Evolutionary conservation across 345 rosid species (phyloP), one percentile per base, ranked within the genome.

Genomic region (Punica granatum): DNA sequence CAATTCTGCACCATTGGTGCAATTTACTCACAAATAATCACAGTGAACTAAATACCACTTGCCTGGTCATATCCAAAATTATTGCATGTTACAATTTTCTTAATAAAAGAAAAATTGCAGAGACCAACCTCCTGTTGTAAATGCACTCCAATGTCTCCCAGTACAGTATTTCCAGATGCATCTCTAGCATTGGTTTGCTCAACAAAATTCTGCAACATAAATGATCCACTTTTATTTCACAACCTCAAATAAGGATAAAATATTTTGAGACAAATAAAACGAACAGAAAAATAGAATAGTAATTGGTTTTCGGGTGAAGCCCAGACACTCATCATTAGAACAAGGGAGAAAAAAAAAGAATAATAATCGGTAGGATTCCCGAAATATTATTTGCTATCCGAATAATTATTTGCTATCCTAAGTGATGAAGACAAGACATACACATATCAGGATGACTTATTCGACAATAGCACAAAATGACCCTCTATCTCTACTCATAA

Each of bases 71-170:
- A 23, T 51, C 53, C n/a, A 23, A 56, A 28, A 56, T 56, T 33
- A 9, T 56, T 28, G 33, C 19, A 26, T 10, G 15, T 3, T n/a
- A 30, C 61, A 56, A 56, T 30, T 56, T 30, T 13, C 34, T 64
- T 16, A 63, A 64, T 4, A 64, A 12, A 42, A 64, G 21, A 28
- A 41, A 62, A 69, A 21, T 51, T 62, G 68, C 42, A 65, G 67
- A 63, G 67, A 77, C 89, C 74, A 70, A 89, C 99, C 99, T 88
- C 97, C 78, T 92, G 99, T 76, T 95, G 99, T 69, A 92, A 77
- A 80, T 81, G 84, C 8, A 95, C 98, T 71, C 97, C 97, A 34
- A 92, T 68, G 77, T 95, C 98, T 66, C 99, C 88, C 36, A 95
- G 69, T 61, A 95, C 85, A 53, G 75, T 59, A 81, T 95, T 95